Percentiles rank a stretch among this genome's conserved stretches.
These are phyloP conservation scores for Fraxinus greggii DNA, from an alignment of 305 asterid genomes.

Conservation along the genomic window DNA sequence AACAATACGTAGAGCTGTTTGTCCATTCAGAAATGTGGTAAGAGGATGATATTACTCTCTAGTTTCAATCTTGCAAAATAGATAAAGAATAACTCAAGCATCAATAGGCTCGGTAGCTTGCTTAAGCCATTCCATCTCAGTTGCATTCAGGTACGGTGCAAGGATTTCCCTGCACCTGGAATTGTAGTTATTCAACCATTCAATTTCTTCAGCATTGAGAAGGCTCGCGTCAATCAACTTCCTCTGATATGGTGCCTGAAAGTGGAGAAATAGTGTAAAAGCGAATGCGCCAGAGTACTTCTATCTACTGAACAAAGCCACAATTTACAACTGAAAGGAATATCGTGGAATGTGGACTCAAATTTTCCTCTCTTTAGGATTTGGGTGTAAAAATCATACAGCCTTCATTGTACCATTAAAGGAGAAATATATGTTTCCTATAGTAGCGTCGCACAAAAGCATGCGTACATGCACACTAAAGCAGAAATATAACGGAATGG, in stretches of 20 bases:
- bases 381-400: neutral
- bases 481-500: neutral
- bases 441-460: neutral
- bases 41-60: neutral
- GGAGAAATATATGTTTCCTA: neutral
- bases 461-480: neutral
- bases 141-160: constrained; percentile 56
- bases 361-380: neutral
- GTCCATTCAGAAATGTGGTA: neutral
- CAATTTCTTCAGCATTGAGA: constrained; percentile 73
- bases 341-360: neutral
- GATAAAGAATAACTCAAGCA: constrained; percentile 28
- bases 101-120: constrained; percentile 69
- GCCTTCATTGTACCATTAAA: neutral
- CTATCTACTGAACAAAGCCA: neutral
- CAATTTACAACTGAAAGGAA: neutral
- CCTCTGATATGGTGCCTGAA: constrained; percentile 88
- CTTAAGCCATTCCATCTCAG: constrained; percentile 82
- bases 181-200: constrained; percentile 84
- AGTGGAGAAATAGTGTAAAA: neutral
- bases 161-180: constrained; percentile 64
- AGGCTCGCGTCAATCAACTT: constrained; percentile 71
- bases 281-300: neutral
- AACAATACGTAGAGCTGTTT: neutral
- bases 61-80: neutral